Conservation (phyloP, 2,329 filamentous ascomycete genomes). For the Plectosphaerella cucumerina region DNA sequence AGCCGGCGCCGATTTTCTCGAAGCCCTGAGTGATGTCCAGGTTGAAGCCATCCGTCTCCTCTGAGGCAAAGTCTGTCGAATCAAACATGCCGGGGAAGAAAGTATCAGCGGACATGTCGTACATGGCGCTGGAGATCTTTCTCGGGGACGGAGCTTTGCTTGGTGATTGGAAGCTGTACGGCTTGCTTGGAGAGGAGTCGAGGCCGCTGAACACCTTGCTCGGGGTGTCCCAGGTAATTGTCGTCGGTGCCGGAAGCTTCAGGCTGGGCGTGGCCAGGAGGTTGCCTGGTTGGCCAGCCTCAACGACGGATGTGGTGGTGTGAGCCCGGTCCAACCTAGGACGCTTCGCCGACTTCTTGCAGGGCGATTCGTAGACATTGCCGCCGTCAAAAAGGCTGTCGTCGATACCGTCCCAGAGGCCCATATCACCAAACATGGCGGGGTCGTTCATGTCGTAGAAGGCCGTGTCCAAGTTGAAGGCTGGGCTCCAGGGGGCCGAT, state of each 20-base stretch:
- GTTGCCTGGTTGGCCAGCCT: background rate
- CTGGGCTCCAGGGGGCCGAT: constrained; percentile 57
- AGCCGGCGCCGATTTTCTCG: constrained; percentile 62
- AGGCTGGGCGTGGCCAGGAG: constrained; percentile 46
- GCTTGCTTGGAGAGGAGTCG: constrained; percentile 49
- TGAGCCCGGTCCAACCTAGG: constrained; percentile 59
- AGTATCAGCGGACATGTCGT: constrained; percentile 30
- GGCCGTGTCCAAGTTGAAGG: constrained; percentile 60
- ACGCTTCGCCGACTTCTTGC: constrained; percentile 59
- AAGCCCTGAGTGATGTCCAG: constrained; percentile 74
- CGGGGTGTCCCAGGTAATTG: constrained; percentile 47
- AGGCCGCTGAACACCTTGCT: constrained; percentile 53
- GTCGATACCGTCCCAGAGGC: constrained; percentile 54
- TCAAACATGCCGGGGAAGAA: constrained; percentile 33
- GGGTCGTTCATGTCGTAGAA: constrained; percentile 39
- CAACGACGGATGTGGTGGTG: constrained; percentile 48
- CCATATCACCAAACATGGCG: constrained; percentile 46
- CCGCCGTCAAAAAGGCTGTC: constrained; percentile 23
- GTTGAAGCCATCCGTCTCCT: constrained; percentile 54
- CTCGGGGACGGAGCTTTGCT: constrained; percentile 40
- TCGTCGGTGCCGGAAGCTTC: constrained; percentile 38
- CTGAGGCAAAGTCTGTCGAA: constrained; percentile 51
- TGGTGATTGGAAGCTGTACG: constrained; percentile 18
- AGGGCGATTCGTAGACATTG: constrained; percentile 53
- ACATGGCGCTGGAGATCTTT: constrained; percentile 35